Evolutionary conservation across 2,329 filamentous ascomycete genomes (phyloP).

Genomic region (Sporothrix inflata): DNA sequence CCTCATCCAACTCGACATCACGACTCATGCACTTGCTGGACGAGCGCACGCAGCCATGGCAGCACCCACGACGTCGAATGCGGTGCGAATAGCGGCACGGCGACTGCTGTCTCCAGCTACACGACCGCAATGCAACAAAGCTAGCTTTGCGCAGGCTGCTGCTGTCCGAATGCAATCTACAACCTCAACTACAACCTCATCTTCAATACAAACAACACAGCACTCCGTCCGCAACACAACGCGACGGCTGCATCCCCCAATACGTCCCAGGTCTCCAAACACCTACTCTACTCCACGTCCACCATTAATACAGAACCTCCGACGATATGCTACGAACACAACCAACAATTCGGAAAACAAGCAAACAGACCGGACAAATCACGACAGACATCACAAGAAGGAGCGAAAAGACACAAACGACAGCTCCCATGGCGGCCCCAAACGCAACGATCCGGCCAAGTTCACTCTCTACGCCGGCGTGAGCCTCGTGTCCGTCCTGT

Average conservation of each 20-base stretch:
- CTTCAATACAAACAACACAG: neutral
- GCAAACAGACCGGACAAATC: neutral
- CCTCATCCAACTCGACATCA: neutral
- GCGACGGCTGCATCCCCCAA: neutral
- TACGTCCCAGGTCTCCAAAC: no score
- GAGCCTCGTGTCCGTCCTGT: constrained; percentile 27
- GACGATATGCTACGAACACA: neutral
- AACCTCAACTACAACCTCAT: neutral
- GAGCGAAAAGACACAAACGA: neutral
- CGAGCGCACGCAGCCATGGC: neutral
- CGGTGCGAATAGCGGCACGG: neutral
- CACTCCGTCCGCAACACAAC: no score
- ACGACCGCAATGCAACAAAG: neutral
- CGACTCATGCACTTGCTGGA: neutral
- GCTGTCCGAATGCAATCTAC: neutral
- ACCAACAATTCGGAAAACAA: neutral
- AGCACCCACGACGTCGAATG: neutral
- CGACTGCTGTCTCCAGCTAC: neutral
- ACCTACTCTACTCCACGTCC: neutral
- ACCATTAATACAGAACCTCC: neutral
- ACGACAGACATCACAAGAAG: neutral
- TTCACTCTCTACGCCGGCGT: constrained; percentile 28
- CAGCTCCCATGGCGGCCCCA: neutral
- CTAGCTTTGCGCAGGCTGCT: no score
- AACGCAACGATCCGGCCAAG: neutral